phyloP scores from a whole-genome alignment of 129 eudicot genomes.

The Daucus carota region DNA sequence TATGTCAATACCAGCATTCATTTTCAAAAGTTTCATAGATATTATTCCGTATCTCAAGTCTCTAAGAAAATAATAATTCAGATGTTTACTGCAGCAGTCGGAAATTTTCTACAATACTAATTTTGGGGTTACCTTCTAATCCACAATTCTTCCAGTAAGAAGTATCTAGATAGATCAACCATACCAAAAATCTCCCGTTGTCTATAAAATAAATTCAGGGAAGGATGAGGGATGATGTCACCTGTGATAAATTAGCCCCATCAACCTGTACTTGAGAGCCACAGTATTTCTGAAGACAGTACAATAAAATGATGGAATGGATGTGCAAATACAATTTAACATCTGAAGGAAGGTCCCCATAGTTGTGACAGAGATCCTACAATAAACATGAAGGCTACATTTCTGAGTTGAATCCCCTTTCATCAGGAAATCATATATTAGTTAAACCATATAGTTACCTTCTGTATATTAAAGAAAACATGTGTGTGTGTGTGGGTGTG shows the following conservation, averaged over 20 bases:
- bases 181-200: not conserved
- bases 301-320: constrained; percentile 52
- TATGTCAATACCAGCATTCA: not conserved
- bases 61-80: too few relatives aligned
- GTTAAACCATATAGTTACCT: too few relatives aligned
- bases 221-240: constrained; percentile 9
- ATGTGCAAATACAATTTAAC: constrained; percentile 65
- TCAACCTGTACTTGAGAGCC: constrained; percentile 33
- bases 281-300: constrained; percentile 46
- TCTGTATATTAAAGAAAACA: too few relatives aligned
- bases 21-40: not conserved
- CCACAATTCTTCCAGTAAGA: not conserved
- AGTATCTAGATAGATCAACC: not conserved
- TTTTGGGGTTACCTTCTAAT: not conserved
- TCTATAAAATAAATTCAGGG: not conserved
- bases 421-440: too few relatives aligned
- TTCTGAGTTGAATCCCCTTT: too few relatives aligned
- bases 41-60: too few relatives aligned
- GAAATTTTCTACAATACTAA: not conserved
- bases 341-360: constrained; percentile 46
- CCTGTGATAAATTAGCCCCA: constrained; percentile 53
- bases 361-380: constrained; percentile 79
- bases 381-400: constrained; percentile 13
- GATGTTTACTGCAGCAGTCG: not conserved
- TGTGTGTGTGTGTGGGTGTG: too few relatives aligned